These are phyloP conservation scores for Boletus subcaerulescens DNA, from an alignment of 768 basidiomycete genomes.

Conservation along the genomic window DNA sequence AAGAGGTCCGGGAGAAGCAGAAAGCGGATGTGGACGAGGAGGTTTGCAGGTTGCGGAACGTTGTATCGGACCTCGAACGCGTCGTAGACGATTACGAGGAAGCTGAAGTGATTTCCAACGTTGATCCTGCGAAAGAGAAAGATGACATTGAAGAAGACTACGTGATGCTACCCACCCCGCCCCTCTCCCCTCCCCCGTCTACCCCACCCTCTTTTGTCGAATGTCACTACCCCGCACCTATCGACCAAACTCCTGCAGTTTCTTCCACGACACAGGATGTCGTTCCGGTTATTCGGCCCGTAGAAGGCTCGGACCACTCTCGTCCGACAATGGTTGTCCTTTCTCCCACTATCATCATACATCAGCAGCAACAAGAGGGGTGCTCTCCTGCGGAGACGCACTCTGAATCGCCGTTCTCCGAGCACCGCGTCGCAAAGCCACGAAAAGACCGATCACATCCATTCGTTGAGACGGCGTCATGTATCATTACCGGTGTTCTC, in stretches of 20 bases:
- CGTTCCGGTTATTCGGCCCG: not conserved
- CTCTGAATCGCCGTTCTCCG: constrained; percentile 8
- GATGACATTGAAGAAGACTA: constrained; percentile 10
- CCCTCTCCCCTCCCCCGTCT: constrained; percentile 21
- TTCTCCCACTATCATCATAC: constrained; percentile 28
- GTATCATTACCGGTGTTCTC: constrained; percentile 56
- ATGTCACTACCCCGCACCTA: constrained; percentile 12
- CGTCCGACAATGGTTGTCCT: constrained; percentile 17
- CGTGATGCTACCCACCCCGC: constrained; percentile 19
- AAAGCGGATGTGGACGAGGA: constrained; percentile 43
- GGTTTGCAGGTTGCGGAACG: constrained; percentile 45
- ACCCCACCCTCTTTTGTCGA: constrained; percentile 15
- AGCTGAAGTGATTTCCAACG: constrained; percentile 24
- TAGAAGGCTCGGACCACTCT: constrained; percentile 3
- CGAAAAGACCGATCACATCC: constrained; percentile 23
- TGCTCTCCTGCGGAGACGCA: constrained; percentile 9
- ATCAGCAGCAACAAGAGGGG: constrained; percentile 21
- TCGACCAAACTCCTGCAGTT: not conserved
- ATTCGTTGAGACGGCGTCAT: constrained; percentile 39
- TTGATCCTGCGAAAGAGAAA: constrained; percentile 18
- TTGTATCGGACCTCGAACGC: constrained; percentile 50
- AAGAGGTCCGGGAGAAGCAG: constrained; percentile 58
- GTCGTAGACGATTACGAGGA: constrained; percentile 41
- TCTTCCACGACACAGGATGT: constrained; percentile 9
- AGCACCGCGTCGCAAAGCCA: constrained; percentile 10